Base-by-base conservation (phyloP, 352 stramenopile genomes). In the Phytophthora sojae region DNA sequence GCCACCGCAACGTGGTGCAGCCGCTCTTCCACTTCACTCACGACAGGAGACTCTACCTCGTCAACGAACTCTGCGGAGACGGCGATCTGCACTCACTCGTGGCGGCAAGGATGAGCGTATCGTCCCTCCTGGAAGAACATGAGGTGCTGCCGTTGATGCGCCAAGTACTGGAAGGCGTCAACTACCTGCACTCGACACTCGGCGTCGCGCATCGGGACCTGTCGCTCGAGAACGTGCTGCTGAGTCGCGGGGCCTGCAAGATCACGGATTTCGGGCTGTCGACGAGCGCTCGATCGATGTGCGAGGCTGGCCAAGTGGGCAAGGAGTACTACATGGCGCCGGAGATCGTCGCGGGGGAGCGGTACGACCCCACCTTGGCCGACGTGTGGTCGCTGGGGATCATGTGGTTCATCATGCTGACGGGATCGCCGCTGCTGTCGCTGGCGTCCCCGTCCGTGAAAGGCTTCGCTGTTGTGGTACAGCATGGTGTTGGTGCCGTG, bases 341-440 rank as follows among this genome's bases (percentile, higher is more conserved):
- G 3, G 86, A 93, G 47, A 61, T 91, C 1, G 79, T 91, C 0
- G 69, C 71, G 1, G 71, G 75, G 0, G 30, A 73, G 4, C 32
- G 35, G 12, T 92, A 93, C 55, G 73, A 90, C 29, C 76, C 83
- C 3, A 57, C 57, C 17, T 58, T 77, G 1, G 86, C 83, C 4
- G 82, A 93, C 30, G 76, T 92, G 19, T 93, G 83, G 83, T 93
- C 86, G 3, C 61, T 93, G 6, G 82, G 82, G 1, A 80, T 90
- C 47, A 78, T 93, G 67, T 69, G 85, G 54, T 93, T 91, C 61
- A 88, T 92, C 42, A 59, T 93, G 45, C 44, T 93, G 4, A 90
- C 82, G 5, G 86, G 86, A 1, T 91, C 83, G 12, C 82, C 79
- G 17, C 63, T 89, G 19, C 21, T 89, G 7, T 63, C 72, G 0